These are phyloP conservation scores for Termitomyces sp. DNA, from an alignment of 768 basidiomycete species.

Conservation along the genomic window DNA sequence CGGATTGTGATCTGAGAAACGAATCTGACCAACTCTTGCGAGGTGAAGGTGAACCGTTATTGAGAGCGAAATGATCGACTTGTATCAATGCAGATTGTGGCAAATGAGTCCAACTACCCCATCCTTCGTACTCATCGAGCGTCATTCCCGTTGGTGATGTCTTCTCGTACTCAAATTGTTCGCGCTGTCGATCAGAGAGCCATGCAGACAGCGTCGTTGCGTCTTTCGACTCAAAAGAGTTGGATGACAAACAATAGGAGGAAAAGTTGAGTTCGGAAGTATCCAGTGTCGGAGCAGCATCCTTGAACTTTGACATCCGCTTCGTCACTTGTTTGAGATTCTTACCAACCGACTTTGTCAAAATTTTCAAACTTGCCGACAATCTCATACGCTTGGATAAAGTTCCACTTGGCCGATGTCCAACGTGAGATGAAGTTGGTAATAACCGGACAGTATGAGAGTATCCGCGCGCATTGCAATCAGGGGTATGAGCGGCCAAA, in stretches of 20 bases:
- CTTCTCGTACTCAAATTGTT: slow-evolving; percentile 20
- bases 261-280: slow-evolving; percentile 4
- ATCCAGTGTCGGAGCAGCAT: background rate
- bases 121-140: slow-evolving; percentile 42
- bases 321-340: slow-evolving; percentile 19
- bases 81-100: slow-evolving; percentile 11
- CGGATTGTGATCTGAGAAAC: background rate
- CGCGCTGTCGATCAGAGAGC: slow-evolving; percentile 32
- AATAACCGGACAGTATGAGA: slow-evolving; percentile 25
- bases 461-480: slow-evolving; percentile 26
- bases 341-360: slow-evolving; percentile 19
- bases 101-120: slow-evolving; percentile 40
- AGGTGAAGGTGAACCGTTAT: background rate
- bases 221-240: slow-evolving; percentile 19
- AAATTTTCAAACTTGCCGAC: slow-evolving; percentile 26
- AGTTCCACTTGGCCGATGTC: background rate
- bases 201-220: slow-evolving; percentile 21
- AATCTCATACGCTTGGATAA: slow-evolving; percentile 14
- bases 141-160: slow-evolving; percentile 25
- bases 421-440: background rate
- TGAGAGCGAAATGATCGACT: background rate
- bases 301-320: slow-evolving; percentile 16
- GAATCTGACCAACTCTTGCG: background rate
- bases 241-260: slow-evolving; percentile 6
- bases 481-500: slow-evolving; percentile 27